Base-by-base conservation (phyloP, 2,329 filamentous ascomycete genomes). In the Hypoxylon sp. region DNA sequence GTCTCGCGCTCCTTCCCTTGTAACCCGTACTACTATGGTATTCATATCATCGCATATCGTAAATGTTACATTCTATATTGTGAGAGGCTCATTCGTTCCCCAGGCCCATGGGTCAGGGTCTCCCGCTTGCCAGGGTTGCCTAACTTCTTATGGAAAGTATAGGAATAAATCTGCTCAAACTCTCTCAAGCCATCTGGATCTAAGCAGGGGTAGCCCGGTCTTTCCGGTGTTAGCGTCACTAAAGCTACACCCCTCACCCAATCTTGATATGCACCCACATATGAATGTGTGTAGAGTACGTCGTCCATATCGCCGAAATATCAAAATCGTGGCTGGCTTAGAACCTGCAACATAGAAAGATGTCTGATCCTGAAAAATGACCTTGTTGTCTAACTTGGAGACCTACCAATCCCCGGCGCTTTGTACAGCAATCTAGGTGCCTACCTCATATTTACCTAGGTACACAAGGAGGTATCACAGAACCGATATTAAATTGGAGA, bases 131-230 rank as follows among this genome's bases (percentile, higher is more conserved):
- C 32, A 36, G 36, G 52, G 13, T 25, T 17, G 30, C 11, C 60
- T 70, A 61, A 57, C 68, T 59, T 38, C 19, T 66, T 68, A 14
- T 50, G 62, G 68, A 60, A 70, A 64, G n/a, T 49, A n/a, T 59
- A 30, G 56, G 68, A 68, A 57, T 34, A 43, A 56, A 70, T 68
- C 65, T 70, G 68, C 68, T 70, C 68, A 70, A 70, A 70, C 49
- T 50, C 38, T 45, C 68, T 68, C 68, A 68, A 23, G 10, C 59
- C 19, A 23, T 28, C 52, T 52, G 32, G 23, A 28, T 55, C 32
- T 51, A 21, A 9, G 28, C 48, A 64, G 60, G 67, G 63, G 50
- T 63, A 23, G 38, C 55, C 55, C 49, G 41, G 57, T 25, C 55
- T 52, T 49, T 45, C 17, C 32, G 51, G 61, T 36, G 19, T 53